phyloP scores from a whole-genome alignment of 1,284 basidiomycete genomes.

The Puccinia brachypodii region DNA sequence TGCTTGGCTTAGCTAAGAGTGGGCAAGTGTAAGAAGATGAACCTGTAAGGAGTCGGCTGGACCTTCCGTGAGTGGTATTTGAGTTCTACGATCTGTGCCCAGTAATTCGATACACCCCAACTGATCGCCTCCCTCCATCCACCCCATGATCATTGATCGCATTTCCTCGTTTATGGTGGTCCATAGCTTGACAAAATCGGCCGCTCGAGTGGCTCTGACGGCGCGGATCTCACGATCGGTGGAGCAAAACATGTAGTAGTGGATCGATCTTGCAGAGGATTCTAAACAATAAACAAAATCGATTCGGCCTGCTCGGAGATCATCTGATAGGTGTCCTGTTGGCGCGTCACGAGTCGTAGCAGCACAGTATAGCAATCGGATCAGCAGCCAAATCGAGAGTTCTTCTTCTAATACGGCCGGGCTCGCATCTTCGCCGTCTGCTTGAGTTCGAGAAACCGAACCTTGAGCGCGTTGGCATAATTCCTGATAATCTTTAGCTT shows the following conservation, averaged over 20 bases:
- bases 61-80: slow-evolving; percentile 20
- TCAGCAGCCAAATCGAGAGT: slow-evolving; percentile 36
- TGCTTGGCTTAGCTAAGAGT: neutral
- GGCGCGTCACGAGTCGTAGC: slow-evolving; percentile 17
- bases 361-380: slow-evolving; percentile 36
- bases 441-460: neutral
- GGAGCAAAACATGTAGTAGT: slow-evolving; percentile 35
- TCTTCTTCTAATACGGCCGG: slow-evolving; percentile 35
- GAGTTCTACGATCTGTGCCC: slow-evolving; percentile 46
- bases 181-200: slow-evolving; percentile 39
- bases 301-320: slow-evolving; percentile 11
- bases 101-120: slow-evolving; percentile 21
- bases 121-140: neutral
- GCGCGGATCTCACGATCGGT: slow-evolving; percentile 30
- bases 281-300: slow-evolving; percentile 33
- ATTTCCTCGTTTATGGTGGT: slow-evolving; percentile 46
- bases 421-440: neutral
- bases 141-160: slow-evolving; percentile 27
- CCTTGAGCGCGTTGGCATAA: slow-evolving; percentile 36
- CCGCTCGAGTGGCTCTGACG: slow-evolving; percentile 13
- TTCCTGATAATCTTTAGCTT: slow-evolving; percentile 25
- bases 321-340: slow-evolving; percentile 7
- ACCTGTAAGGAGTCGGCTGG: slow-evolving; percentile 2
- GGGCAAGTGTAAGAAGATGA: neutral
- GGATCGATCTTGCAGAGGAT: slow-evolving; percentile 23